Conservation (phyloP, 1,139 yeast genomes). For the Suhomyces choctaworum region DNA sequence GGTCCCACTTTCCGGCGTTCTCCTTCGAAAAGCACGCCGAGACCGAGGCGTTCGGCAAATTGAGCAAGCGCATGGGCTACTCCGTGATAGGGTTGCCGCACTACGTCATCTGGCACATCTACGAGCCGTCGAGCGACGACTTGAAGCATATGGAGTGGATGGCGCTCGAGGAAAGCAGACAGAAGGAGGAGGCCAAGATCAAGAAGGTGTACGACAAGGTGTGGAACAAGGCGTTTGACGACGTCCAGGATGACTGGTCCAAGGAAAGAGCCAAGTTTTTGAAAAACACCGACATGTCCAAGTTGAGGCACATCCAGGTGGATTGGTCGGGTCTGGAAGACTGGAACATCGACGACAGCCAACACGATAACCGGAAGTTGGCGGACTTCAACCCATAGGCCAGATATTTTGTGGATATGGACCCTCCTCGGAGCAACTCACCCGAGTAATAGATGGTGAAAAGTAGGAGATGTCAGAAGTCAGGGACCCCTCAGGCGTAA, state of each 20-base stretch:
- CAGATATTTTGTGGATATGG: background rate
- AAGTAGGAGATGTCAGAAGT: background rate
- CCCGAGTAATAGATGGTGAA: too few species aligned
- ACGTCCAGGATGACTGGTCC: slow-evolving; percentile 68
- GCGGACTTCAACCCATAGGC: slow-evolving; percentile 46
- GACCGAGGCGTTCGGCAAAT: slow-evolving; percentile 89
- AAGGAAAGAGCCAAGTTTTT: slow-evolving; percentile 64
- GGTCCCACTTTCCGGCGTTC: slow-evolving; percentile 88
- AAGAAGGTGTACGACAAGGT: slow-evolving; percentile 70
- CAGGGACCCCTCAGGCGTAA: too few species aligned
- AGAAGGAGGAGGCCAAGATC: slow-evolving; percentile 63
- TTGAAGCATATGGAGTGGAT: slow-evolving; percentile 95
- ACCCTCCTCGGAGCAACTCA: too few species aligned
- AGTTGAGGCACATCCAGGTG: slow-evolving; percentile 50
- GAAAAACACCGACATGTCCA: slow-evolving; percentile 68
- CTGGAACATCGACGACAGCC: slow-evolving; percentile 33
- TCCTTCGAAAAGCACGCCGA: slow-evolving; percentile 91
- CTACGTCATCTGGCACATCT: slow-evolving; percentile 90
- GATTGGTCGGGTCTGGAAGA: slow-evolving; percentile 70
- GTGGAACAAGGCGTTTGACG: slow-evolving; percentile 77
- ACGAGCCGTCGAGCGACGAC: slow-evolving; percentile 86
- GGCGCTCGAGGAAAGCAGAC: slow-evolving; percentile 86
- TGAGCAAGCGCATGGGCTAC: slow-evolving; percentile 79
- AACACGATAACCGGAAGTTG: slow-evolving; percentile 31
- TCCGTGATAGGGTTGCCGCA: slow-evolving; percentile 84